A percentile compares a stretch with the other conserved stretches of the same genome.
Evolutionary conservation across 2,329 filamentous ascomycete genomes (phyloP).

Genomic region (Cordyceps farinosa): DNA sequence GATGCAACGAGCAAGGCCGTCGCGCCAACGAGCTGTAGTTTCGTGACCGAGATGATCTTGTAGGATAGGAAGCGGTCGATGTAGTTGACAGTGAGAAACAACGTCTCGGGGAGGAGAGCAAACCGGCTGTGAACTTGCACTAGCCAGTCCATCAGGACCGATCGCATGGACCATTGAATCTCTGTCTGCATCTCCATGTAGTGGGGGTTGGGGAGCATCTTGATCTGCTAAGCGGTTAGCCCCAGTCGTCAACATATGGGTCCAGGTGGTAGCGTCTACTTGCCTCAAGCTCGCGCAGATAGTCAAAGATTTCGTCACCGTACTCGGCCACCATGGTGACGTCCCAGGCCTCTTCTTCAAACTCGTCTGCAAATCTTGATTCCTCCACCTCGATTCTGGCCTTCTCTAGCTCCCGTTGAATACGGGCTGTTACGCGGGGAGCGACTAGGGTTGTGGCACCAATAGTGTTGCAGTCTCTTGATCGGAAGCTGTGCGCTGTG

Average conservation of each 20-base stretch:
- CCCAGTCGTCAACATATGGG: conserved; percentile 18
- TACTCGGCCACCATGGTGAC: conserved; percentile 98
- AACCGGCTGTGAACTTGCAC: conserved; percentile 95
- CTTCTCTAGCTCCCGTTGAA: conserved; percentile 67
- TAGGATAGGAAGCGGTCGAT: conserved; percentile 93
- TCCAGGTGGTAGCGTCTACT: conserved; percentile 24
- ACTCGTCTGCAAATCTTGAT: conserved; percentile 65
- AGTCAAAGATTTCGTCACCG: conserved; percentile 89
- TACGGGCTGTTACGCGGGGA: conserved; percentile 66
- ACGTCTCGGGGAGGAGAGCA: conserved; percentile 83
- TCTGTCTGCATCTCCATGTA: conserved; percentile 99
- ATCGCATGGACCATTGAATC: conserved; percentile 98
- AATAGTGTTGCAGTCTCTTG: conserved; percentile 58
- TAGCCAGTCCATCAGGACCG: conserved; percentile 96
- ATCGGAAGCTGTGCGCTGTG: conserved; percentile 71
- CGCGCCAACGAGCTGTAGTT: conserved; percentile 92
- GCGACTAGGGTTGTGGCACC: conserved; percentile 60
- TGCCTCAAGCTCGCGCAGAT: conserved; percentile 88
- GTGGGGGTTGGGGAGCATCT: conserved; percentile 79
- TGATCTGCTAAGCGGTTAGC: conserved; percentile 49
- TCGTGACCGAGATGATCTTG: conserved; percentile 92
- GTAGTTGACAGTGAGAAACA: conserved; percentile 94
- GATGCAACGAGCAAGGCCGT: conserved; percentile 94
- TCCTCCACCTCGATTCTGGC: conserved; percentile 66
- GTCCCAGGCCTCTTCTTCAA: conserved; percentile 87